Evolutionary conservation across 2,329 filamentous ascomycete genomes (phyloP), one percentile per base, ranked within the genome.

Genomic region (Aspergillus quadricinctus): DNA sequence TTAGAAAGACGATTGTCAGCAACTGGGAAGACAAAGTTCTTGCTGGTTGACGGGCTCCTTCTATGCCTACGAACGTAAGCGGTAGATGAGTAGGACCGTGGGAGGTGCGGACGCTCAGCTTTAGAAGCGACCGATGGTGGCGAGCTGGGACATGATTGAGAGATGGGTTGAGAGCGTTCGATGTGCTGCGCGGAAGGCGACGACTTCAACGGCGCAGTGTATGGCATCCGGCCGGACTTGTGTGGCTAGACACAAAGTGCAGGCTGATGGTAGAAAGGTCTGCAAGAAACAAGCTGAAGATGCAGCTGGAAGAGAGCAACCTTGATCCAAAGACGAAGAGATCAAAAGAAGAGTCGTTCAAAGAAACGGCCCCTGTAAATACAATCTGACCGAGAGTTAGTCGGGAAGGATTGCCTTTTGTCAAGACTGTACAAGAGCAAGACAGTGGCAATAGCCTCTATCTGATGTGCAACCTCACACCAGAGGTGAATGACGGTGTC

Each of bases 1-100:
- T 63, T 61, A n/a, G 58, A 52, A 19, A 52, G 21, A 21, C 41
- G 45, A 41, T 57, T 61, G 64, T 71, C 67, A 62, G 59, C 68
- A 59, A 57, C 66, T 60, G 67, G 72, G 66, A 64, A 62, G 43
- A 62, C 62, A 28, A 67, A 61, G 31, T 68, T 56, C 60, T 75
- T 74, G 57, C 71, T 69, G 56, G 76, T 70, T 8, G 83, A 85
- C 4, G 83, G 81, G 56, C 82, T 82, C 53, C 84, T 80, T 53
- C 85, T 78, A 66, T 86, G 83, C 69, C 81, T 83, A 71, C 80
- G 81, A 54, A 86, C 76, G 67, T 87, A 87, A 17, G 83, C 80
- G 4, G 82, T 80, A 31, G 84, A 87, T 8, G 81, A 81, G 56
- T 80, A 77, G 11, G 81, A 83, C 48, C 81, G 80, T 40, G 83